Base-by-base conservation (phyloP, 1,284 basidiomycete genomes). In the Tilletia caries region DNA sequence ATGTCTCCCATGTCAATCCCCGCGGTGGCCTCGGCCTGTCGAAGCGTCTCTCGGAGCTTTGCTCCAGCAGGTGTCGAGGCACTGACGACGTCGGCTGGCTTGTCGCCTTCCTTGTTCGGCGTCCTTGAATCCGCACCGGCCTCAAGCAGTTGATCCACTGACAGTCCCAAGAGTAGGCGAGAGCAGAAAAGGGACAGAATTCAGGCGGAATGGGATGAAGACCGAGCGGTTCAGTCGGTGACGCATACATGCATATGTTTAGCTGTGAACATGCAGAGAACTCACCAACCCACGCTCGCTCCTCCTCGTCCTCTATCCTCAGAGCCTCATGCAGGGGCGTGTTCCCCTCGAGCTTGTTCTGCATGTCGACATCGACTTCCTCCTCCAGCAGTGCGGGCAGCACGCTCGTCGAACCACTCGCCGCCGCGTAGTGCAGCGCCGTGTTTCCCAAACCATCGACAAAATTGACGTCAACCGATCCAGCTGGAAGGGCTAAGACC, bases 291-390 rank as follows among this genome's bases (percentile, higher is more conserved):
- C 84, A 83, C 79, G 80, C 82, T 34, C 91, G 86, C 8, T 88
- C 84, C 50, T 89, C 89, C 5, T 85, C 85, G 70, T 92, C 87
- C 72, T 89, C 86, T 68, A 90, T 84, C 70, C 85, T 83, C 20
- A 91, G 86, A 0, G 92, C 92, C 23, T 92, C 87, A 82, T 95
- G 93, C 12, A 95, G 85, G 1, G 93, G 92, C 0, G 93, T 95
- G 44, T 90, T 89, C 10, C 88, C 88, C 48, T 90, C 89, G 37
- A 91, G 83, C 25, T 87, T 86, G 83, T 94, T 94, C 77, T 89
- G 86, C 23, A 89, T 87, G 81, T 95, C 92, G 67, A 94, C 92
- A 79, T 95, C 92, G 83, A 92, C 93, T 13, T 80, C 80, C 60
- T 80, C 73, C 44, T 82, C 73, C 33, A 82, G 77, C 58, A 82